A percentile compares a stretch with the other conserved stretches of the same genome.
These are phyloP conservation scores for Sclerotinia glacialis DNA, from an alignment of 2,329 filamentous ascomycete species.

Conservation along the genomic window DNA sequence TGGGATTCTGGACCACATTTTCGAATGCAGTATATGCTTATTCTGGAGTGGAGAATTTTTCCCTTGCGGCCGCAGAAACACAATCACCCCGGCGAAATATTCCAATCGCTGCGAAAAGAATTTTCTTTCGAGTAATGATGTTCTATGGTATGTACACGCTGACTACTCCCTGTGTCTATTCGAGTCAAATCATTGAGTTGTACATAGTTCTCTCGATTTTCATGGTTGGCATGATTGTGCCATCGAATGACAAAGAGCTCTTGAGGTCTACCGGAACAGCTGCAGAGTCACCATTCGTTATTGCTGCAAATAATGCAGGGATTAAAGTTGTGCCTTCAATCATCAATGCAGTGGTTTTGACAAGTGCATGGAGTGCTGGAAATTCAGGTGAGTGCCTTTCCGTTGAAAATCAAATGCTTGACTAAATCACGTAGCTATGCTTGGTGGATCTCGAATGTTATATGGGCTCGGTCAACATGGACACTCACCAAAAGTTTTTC, in stretches of 20 bases:
- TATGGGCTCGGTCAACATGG: conserved; percentile 55
- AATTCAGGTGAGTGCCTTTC: conserved; percentile 48
- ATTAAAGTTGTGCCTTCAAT: conserved; percentile 66
- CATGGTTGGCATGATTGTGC: conserved; percentile 54
- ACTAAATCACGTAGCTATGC: conserved; percentile 45
- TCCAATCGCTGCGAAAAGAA: conserved; percentile 49
- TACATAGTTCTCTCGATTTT: conserved; percentile 44
- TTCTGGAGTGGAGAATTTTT: conserved; percentile 51
- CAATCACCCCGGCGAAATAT: conserved; percentile 52
- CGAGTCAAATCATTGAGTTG: not conserved
- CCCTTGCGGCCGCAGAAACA: conserved; percentile 55
- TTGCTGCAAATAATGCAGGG: conserved; percentile 65
- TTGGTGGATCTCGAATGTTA: conserved; percentile 57
- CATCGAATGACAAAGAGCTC: conserved; percentile 51
- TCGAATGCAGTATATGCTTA: conserved; percentile 48
- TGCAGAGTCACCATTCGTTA: conserved; percentile 63
- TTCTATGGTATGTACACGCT: conserved; percentile 47
- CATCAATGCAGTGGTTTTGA: conserved; percentile 75
- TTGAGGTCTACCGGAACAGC: conserved; percentile 47
- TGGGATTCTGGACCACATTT: conserved; percentile 47
- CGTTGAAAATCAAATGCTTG: too few species aligned
- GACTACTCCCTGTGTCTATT: rapidly evolving
- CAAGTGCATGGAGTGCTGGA: conserved; percentile 66
- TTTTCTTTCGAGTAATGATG: conserved; percentile 54
- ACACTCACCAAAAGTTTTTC: conserved; percentile 54